Base-by-base conservation (phyloP, 1,284 basidiomycete species). In the Melampsora larici-populina region DNA sequence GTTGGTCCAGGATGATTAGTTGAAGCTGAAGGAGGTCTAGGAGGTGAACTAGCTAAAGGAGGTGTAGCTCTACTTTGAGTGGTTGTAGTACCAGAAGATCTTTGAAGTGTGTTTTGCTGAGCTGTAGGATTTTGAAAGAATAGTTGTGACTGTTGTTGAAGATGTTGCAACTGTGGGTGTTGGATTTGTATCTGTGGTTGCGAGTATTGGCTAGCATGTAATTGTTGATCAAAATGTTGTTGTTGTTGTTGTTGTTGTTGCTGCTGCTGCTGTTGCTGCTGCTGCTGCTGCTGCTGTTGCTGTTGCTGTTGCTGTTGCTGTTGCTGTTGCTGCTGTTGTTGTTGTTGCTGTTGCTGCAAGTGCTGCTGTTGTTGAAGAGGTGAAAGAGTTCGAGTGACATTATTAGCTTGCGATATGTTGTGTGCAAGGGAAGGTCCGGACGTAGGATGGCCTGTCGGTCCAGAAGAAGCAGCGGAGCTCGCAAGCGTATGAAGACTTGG, bases 331-430 rank as follows among this genome's bases (percentile, higher is more conserved):
- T 64, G 70, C 13, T 72, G 70, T 6, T 72, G 70, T n/a, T 74
- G 63, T 26, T 74, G 63, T 21, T 74, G 71, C 49, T 65, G 70
- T 18, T 64, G 70, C n/a, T 72, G 70, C 5, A 72, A 62, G 64
- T 72, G 70, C 33, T 74, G 71, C 26, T 74, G 71, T 21, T 74
- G 71, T 33, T 74, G 71, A 31, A 74, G 48, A 49, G 71, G 71
- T 21, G 71, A 65, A 17, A 74, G 64, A 36, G 71, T 48, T 46
- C 55, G 71, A 31, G 63, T 33, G 3, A 74, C 33, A 7, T 62
- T n/a, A 40, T 33, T 31, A 55, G 51, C 66, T 26, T 66, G 71
- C 26, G 58, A 62, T 24, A 62, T 64, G n/a, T 74, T 74, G 18
- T 49, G 63, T 1, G 60, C 46, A 46, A 48, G 46, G 21, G 71